These are phyloP conservation scores for Kwoniella europaea DNA, from an alignment of 768 basidiomycete genomes.

Conservation along the genomic window DNA sequence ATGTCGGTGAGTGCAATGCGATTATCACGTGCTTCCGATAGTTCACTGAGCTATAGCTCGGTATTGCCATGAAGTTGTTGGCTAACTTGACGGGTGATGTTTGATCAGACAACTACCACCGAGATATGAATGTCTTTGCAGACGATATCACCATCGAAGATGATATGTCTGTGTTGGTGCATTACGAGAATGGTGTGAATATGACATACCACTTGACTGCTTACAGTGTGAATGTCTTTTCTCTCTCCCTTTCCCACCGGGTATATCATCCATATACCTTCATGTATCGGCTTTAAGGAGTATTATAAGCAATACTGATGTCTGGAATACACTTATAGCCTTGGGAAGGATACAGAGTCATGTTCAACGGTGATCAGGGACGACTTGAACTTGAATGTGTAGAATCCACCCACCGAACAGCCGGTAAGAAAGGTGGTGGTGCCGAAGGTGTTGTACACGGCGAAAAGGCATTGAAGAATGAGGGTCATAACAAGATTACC, in stretches of 20 bases:
- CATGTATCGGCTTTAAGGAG: too few relatives aligned
- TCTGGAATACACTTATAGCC: constrained; percentile 20
- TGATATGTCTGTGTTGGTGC: constrained; percentile 64
- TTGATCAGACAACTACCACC: constrained; percentile 61
- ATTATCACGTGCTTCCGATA: too few relatives aligned
- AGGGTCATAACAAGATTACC: constrained; percentile 61
- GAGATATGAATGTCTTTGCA: constrained; percentile 63
- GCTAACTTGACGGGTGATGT: too few relatives aligned
- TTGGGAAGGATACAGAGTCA: constrained; percentile 62
- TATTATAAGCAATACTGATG: too few relatives aligned
- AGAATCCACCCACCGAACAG: constrained; percentile 57
- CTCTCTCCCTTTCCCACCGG: too few relatives aligned
- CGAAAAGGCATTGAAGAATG: constrained; percentile 59
- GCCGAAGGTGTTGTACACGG: constrained; percentile 54
- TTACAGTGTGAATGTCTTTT: constrained; percentile 35
- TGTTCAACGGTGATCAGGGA: constrained; percentile 65
- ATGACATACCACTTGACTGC: constrained; percentile 65
- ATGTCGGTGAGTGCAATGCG: constrained; percentile 50
- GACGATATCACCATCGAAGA: constrained; percentile 63
- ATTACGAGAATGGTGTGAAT: constrained; percentile 63
- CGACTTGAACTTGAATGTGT: constrained; percentile 65
- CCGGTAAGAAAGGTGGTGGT: constrained; percentile 35
- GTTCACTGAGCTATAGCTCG: too few relatives aligned
- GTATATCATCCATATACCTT: too few relatives aligned
- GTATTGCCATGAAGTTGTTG: too few relatives aligned